Percentiles rank a stretch among this genome's conserved stretches.
phyloP scores from a whole-genome alignment of 176 grass and related monocot species.

The Aegilops sharonensis region DNA sequence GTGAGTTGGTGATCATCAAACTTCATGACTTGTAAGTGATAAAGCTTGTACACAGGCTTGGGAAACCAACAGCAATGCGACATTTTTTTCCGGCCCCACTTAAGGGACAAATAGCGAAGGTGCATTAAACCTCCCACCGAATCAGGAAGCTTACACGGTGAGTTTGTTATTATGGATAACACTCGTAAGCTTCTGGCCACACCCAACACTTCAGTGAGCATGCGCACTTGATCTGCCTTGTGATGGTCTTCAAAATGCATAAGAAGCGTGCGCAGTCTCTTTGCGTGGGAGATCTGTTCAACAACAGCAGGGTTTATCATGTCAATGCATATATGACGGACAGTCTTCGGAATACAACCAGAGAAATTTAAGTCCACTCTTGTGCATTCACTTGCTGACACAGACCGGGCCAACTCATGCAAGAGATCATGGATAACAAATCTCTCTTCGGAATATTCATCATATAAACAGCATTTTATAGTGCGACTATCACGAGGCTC shows the following conservation, averaged over 20 bases:
- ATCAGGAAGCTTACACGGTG: conserved; percentile 19
- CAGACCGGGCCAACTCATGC: conserved; percentile 33
- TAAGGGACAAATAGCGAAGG: no score
- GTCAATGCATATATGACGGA: conserved; percentile 15
- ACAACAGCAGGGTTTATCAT: background rate
- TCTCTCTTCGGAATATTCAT: conserved; percentile 8
- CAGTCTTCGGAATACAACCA: background rate
- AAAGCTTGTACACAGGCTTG: no score
- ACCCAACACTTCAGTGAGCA: background rate
- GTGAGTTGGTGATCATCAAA: background rate
- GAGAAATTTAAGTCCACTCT: conserved; percentile 2
- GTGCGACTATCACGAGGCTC: background rate
- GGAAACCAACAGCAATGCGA: no score
- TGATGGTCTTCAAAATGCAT: conserved; percentile 36
- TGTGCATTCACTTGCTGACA: conserved; percentile 44
- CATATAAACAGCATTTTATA: background rate
- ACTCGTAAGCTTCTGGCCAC: conserved; percentile 26
- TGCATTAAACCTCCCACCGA: conserved; percentile 29
- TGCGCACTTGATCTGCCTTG: background rate
- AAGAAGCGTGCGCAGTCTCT: conserved; percentile 40
- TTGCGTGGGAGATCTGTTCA: conserved; percentile 29
- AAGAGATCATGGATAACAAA: conserved; percentile 44
- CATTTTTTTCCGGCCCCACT: no score
- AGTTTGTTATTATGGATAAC: conserved; percentile 29
- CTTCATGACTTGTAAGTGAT: conserved; percentile 32